Conservation (phyloP, 768 basidiomycete species). For the Rhodotorula taiwanensis region DNA sequence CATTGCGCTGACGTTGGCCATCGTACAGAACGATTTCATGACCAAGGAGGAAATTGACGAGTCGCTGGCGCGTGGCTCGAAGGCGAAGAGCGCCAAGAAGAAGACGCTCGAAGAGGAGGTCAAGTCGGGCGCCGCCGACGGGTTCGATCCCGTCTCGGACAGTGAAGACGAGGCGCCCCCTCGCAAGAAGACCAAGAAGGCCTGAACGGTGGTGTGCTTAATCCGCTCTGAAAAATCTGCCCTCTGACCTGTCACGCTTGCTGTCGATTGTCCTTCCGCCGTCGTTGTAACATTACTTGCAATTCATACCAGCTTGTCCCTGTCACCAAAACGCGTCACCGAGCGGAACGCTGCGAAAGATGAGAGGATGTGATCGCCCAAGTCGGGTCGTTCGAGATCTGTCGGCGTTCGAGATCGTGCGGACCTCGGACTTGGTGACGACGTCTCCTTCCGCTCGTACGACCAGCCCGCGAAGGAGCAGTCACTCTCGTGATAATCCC, state of each 20-base stretch:
- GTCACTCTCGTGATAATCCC: too few relatives aligned
- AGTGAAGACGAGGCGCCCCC: slow-evolving; percentile 5
- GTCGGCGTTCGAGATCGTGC: neutral
- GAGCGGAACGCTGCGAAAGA: too few relatives aligned
- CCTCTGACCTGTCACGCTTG: too few relatives aligned
- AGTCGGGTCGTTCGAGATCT: neutral
- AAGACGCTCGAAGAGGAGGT: slow-evolving; percentile 22
- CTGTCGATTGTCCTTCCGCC: too few relatives aligned
- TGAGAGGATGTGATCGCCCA: too few relatives aligned
- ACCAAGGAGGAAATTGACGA: slow-evolving; percentile 19
- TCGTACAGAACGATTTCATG: slow-evolving; percentile 17
- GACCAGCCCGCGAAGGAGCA: too few relatives aligned
- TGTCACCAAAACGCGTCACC: too few relatives aligned
- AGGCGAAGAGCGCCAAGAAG: slow-evolving; percentile 14
- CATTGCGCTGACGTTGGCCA: neutral
- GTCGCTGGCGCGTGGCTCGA: neutral
- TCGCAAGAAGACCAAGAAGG: slow-evolving; percentile 3
- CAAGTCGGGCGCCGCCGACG: slow-evolving; percentile 1
- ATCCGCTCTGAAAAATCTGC: too few relatives aligned
- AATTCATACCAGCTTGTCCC: too few relatives aligned
- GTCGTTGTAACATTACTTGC: too few relatives aligned
- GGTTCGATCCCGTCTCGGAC: slow-evolving; percentile 5
- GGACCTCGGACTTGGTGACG: neutral
- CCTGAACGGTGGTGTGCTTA: too few relatives aligned
- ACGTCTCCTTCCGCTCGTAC: too few relatives aligned